phyloP scores from a whole-genome alignment of 257 asterid genomes.

The Solanum chaucha region DNA sequence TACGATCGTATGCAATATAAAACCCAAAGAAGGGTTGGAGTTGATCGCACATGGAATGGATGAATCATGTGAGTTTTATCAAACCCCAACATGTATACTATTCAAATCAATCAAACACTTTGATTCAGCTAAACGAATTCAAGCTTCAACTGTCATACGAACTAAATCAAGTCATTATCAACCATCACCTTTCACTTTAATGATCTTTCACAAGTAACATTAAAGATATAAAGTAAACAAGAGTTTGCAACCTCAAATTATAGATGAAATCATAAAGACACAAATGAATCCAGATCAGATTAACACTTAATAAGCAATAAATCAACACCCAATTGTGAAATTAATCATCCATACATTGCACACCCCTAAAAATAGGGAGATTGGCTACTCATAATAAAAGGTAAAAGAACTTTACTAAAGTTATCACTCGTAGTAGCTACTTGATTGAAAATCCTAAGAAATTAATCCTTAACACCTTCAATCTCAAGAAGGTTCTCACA shows the following conservation, averaged over 20 bases:
- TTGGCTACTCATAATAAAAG: not conserved
- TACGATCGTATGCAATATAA: not conserved
- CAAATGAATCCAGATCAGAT: not conserved
- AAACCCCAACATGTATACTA: not conserved
- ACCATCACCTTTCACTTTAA: not conserved
- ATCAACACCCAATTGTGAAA: not conserved
- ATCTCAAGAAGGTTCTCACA: not conserved
- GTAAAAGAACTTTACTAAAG: not conserved
- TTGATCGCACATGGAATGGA: not conserved
- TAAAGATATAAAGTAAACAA: not conserved
- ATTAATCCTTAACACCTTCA: not conserved
- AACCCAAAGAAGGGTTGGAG: not conserved
- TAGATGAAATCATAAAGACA: not conserved
- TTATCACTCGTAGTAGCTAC: not conserved
- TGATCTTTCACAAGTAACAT: not conserved
- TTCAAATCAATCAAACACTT: too few species aligned
- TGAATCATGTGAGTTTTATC: not conserved
- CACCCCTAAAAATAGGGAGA: not conserved
- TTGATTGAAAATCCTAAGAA: not conserved
- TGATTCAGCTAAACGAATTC: not conserved
- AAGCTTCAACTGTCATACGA: not conserved
- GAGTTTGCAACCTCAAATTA: not conserved
- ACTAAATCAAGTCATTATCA: not conserved
- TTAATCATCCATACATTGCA: not conserved
- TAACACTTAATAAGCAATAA: not conserved